phyloP scores from a whole-genome alignment of 495 filamentous ascomycete species.

The Talaromyces thailandensis region DNA sequence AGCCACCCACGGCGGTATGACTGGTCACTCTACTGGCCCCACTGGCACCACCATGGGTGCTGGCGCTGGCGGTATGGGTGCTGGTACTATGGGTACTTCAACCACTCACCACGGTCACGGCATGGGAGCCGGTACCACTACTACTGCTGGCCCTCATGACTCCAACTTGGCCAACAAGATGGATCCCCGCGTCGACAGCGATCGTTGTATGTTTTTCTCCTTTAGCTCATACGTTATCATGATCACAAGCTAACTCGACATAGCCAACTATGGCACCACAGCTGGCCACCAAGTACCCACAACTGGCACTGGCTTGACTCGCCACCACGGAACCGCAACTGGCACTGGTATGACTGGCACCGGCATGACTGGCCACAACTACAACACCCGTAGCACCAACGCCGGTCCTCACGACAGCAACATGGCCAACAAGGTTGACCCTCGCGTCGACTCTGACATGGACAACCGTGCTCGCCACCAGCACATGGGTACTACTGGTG shows the following conservation, averaged over 20 bases:
- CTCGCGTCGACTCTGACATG: constrained; percentile 32
- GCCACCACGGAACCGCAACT: neutral
- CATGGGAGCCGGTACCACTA: constrained; percentile 10
- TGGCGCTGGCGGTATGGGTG: neutral
- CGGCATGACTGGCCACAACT: neutral
- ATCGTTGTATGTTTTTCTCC: constrained; percentile 15
- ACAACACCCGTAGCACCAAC: constrained; percentile 8
- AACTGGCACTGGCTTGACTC: neutral
- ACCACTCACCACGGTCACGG: constrained; percentile 19
- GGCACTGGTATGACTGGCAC: neutral
- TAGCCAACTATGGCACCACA: neutral
- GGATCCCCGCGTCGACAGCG: constrained; percentile 31
- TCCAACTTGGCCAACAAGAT: constrained; percentile 29
- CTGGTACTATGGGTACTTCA: constrained; percentile 4
- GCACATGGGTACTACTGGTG: constrained; percentile 12
- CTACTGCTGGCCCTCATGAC: constrained; percentile 18
- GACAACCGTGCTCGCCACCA: constrained; percentile 26
- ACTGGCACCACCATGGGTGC: neutral
- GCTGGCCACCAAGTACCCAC: neutral
- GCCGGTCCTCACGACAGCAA: constrained; percentile 36
- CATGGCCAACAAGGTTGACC: constrained; percentile 35
- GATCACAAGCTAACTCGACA: neutral
- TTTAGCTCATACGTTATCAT: neutral
- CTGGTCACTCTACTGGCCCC: neutral
- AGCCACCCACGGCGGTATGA: neutral